phyloP scores from a whole-genome alignment of 2,329 filamentous ascomycete genomes.

The Talaromyces sp. region DNA sequence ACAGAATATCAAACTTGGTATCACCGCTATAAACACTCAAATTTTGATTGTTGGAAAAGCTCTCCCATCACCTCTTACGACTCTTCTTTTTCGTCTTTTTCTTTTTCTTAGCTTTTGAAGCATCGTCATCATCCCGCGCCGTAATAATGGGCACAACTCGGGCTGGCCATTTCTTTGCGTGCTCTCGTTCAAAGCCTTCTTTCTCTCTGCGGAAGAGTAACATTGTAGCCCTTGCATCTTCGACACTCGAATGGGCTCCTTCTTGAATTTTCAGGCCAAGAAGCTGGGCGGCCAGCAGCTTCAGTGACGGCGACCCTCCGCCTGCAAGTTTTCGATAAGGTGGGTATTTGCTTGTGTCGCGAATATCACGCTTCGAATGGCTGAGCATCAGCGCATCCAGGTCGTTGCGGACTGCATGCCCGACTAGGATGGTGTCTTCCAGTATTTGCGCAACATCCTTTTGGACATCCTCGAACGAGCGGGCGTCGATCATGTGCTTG shows the following conservation, averaged over 20 bases:
- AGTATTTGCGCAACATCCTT: conserved; percentile 63
- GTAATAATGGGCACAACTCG: conserved; percentile 22
- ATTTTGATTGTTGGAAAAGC: neutral
- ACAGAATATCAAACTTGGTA: conserved; percentile 8
- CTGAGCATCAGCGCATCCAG: conserved; percentile 67
- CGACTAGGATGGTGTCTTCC: conserved; percentile 66
- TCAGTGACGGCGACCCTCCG: conserved; percentile 46
- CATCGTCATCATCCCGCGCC: conserved; percentile 25
- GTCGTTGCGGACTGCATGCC: conserved; percentile 78
- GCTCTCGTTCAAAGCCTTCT: conserved; percentile 75
- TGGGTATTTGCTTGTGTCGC: conserved; percentile 76
- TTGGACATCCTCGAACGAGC: conserved; percentile 73
- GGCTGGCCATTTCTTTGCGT: conserved; percentile 59
- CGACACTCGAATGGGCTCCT: conserved; percentile 56
- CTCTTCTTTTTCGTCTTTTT: conserved; percentile 45
- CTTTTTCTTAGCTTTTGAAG: conserved; percentile 35
- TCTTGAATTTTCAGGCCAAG: conserved; percentile 55
- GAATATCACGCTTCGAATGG: conserved; percentile 70
- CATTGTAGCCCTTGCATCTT: conserved; percentile 87
- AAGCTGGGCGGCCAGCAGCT: conserved; percentile 51
- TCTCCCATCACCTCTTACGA: conserved; percentile 32
- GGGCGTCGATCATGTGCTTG: conserved; percentile 63
- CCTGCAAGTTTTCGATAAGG: conserved; percentile 61
- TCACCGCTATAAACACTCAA: conserved; percentile 1
- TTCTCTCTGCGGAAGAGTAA: conserved; percentile 79